Percentiles rank a stretch among this genome's conserved stretches.
Evolutionary conservation across 495 filamentous ascomycete species (phyloP).

Genomic region (Thozetella sp.): DNA sequence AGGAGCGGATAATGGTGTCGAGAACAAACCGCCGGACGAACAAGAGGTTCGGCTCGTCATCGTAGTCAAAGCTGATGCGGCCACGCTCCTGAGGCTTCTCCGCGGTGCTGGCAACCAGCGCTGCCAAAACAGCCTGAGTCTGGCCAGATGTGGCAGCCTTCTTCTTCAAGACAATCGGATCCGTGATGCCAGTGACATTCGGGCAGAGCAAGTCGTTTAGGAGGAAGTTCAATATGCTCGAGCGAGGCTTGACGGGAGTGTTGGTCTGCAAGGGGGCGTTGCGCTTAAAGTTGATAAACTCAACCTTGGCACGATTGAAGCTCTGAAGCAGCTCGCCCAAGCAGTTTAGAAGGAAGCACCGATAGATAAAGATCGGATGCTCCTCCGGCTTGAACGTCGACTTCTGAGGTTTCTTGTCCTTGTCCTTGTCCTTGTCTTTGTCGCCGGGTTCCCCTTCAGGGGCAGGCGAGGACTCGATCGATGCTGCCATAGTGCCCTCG

Average conservation of each 20-base stretch:
- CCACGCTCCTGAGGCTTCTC: slow-evolving; percentile 62
- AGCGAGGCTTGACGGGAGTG: slow-evolving; percentile 92
- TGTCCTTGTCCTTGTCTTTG: slow-evolving; percentile 29
- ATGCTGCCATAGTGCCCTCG: slow-evolving; percentile 21
- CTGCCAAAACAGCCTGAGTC: slow-evolving; percentile 82
- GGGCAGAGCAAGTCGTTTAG: slow-evolving; percentile 82
- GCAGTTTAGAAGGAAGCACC: slow-evolving; percentile 93
- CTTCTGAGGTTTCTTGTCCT: slow-evolving; percentile 72
- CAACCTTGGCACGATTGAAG: slow-evolving; percentile 93
- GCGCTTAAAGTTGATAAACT: slow-evolving; percentile 98
- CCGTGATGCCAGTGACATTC: slow-evolving; percentile 69
- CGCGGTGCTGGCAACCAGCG: slow-evolving; percentile 83
- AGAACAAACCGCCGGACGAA: slow-evolving; percentile 94
- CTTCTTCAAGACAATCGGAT: slow-evolving; percentile 78
- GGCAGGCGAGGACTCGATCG: slow-evolving; percentile 11
- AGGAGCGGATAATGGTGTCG: slow-evolving; percentile 88
- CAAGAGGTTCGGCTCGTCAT: slow-evolving; percentile 83
- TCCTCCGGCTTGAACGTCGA: slow-evolving; percentile 85
- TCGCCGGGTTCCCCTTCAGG: too few relatives aligned
- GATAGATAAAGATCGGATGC: slow-evolving; percentile 93
- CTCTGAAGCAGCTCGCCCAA: slow-evolving; percentile 89
- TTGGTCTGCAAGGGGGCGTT: slow-evolving; percentile 75
- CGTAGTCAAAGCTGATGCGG: slow-evolving; percentile 58
- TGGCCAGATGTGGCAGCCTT: slow-evolving; percentile 79
- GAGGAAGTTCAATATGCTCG: slow-evolving; percentile 90